phyloP scores from a whole-genome alignment of 2,329 filamentous ascomycete genomes.

The Colletotrichum agaves region DNA sequence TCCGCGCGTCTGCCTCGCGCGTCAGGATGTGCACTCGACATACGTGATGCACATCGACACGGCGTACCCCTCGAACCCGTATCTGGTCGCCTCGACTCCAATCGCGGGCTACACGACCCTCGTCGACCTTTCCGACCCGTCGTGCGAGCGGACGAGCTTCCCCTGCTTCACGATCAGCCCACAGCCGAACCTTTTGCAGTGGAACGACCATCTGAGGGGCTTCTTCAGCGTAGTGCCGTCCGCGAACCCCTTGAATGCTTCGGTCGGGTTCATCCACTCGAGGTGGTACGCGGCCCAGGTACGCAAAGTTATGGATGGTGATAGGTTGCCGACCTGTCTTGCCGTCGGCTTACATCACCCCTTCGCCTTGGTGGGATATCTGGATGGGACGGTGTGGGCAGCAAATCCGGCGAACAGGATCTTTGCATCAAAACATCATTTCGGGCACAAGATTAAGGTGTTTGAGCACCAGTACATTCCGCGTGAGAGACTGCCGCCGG shows the following conservation, averaged over 20 bases:
- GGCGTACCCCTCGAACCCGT: slow-evolving; percentile 66
- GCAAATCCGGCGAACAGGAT: slow-evolving; percentile 58
- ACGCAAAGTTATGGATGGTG: slow-evolving; percentile 62
- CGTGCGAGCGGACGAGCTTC: slow-evolving; percentile 64
- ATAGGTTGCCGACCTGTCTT: slow-evolving; percentile 62
- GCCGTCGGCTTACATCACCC: slow-evolving; percentile 63
- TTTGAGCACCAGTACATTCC: slow-evolving; percentile 66
- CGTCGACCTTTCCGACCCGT: slow-evolving; percentile 63
- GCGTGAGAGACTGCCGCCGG: slow-evolving; percentile 41
- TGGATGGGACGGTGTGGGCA: slow-evolving; percentile 64
- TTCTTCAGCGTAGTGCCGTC: slow-evolving; percentile 65
- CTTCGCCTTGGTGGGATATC: slow-evolving; percentile 62
- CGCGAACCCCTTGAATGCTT: slow-evolving; percentile 62
- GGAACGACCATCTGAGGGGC: slow-evolving; percentile 66
- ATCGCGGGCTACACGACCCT: slow-evolving; percentile 64
- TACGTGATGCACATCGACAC: slow-evolving; percentile 65
- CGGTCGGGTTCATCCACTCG: slow-evolving; percentile 62
- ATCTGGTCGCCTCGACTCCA: slow-evolving; percentile 64
- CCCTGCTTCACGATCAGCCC: slow-evolving; percentile 61
- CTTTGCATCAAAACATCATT: slow-evolving; percentile 51
- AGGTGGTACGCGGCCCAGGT: slow-evolving; percentile 63
- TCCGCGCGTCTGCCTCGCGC: slow-evolving; percentile 59
- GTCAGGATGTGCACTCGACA: slow-evolving; percentile 64
- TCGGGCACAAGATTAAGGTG: slow-evolving; percentile 54
- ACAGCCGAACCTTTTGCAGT: slow-evolving; percentile 64